phyloP scores from a whole-genome alignment of 495 filamentous ascomycete genomes.

The Penicillium silybi region DNA sequence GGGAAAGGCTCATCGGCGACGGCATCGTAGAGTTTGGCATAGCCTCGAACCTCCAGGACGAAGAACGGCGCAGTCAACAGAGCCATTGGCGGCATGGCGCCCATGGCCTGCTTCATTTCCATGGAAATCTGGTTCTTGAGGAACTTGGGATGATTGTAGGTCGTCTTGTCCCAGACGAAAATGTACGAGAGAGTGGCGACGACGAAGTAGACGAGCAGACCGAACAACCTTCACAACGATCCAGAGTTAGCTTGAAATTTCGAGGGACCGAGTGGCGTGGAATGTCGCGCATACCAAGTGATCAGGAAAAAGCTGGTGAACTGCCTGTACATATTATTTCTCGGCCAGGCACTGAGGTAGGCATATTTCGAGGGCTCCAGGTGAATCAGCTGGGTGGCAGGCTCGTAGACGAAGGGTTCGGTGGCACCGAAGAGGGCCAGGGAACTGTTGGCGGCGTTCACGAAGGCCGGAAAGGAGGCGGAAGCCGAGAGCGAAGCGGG shows the following conservation, averaged over 20 bases:
- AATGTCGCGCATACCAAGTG: conserved; percentile 61
- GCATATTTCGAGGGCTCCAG: conserved; percentile 73
- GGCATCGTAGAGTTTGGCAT: conserved; percentile 81
- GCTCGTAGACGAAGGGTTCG: conserved; percentile 58
- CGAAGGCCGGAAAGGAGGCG: conserved; percentile 38
- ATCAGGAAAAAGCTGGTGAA: conserved; percentile 72
- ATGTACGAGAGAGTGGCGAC: conserved; percentile 80
- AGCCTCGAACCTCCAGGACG: conserved; percentile 77
- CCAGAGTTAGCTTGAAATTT: background rate
- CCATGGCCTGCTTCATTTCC: conserved; percentile 78
- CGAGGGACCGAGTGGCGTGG: background rate
- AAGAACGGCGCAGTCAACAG: conserved; percentile 80
- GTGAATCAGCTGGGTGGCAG: conserved; percentile 67
- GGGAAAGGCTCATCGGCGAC: conserved; percentile 65
- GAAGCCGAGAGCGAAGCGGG: conserved; percentile 56
- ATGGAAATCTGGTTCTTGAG: conserved; percentile 87
- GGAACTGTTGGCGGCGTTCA: conserved; percentile 38
- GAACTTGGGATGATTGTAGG: conserved; percentile 87
- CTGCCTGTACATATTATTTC: conserved; percentile 81
- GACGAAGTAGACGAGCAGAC: conserved; percentile 76
- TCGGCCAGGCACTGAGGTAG: conserved; percentile 72
- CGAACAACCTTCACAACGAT: conserved; percentile 65
- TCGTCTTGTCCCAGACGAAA: conserved; percentile 92
- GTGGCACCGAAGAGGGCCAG: conserved; percentile 40
- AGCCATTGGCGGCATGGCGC: conserved; percentile 77